Base-by-base conservation (phyloP, 257 asterid species). In the Fraxinus cuspidata region DNA sequence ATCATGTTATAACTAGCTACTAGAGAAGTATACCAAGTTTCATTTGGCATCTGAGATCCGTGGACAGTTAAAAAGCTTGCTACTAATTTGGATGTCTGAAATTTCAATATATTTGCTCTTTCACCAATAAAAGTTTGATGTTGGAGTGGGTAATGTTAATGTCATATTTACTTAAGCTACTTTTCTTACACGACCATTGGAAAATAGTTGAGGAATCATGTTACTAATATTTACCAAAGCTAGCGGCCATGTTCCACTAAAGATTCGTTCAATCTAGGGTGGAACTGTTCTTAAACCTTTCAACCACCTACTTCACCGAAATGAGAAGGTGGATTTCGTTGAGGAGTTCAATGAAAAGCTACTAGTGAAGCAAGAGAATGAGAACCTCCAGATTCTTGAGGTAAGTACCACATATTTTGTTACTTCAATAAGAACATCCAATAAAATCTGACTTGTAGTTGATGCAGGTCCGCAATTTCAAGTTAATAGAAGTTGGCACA, bases 281-380 rank as follows among this genome's bases (percentile, higher is more conserved):
- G 99, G 99, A 42, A 92, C 97, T 81, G 97, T 92, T 83, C 89
- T 96, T 63, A 96, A 93, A 84, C 89, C 97, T 66, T 93, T 96
- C 81, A 88, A 84, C 82, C 98, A 93, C 84, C 94, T 90, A 29
- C 97, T 96, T 77, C 99, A 96, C 77, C 86, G 96, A 68, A 89
- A 91, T 83, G 93, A 93, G 89, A 96, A 93, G 83, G 97, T 96
- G 78, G 98, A 93, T 90, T 96, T 96, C 86, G 92, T 93, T 23
- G 98, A 93, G 80, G 97, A 93, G 85, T 93, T 96, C 86, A 93
- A 96, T 66, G 99, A 96, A 72, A 93, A 96, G 89, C 97, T 96
- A 80, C 92, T 96, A 32, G 99, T 96, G 88, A 96, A 96, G 86
- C 99, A 96, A 83, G 98, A 93, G 83, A 90, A 96, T 51, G 99